Percentiles rank a stretch among this genome's conserved stretches.
These are phyloP conservation scores for Aphanomyces astaci DNA, from an alignment of 352 stramenopile species.

Conservation along the genomic window DNA sequence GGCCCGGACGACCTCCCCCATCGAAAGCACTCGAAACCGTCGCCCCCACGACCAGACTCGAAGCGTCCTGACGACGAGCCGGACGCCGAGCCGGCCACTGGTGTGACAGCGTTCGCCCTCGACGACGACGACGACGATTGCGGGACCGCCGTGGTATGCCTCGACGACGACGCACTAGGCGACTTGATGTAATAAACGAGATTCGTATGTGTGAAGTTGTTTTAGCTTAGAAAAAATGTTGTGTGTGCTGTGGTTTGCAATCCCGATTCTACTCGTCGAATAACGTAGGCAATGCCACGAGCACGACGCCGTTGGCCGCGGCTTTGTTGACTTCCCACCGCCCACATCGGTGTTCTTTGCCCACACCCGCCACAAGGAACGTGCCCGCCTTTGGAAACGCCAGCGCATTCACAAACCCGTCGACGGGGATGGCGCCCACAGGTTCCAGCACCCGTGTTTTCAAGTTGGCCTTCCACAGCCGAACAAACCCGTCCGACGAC, in stretches of 20 bases:
- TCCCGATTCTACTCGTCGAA: slow-evolving; percentile 37
- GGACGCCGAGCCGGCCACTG: neutral
- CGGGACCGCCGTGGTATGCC: neutral
- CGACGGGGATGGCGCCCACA: slow-evolving; percentile 66
- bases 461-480: slow-evolving; percentile 86
- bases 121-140: neutral
- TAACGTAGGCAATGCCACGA: slow-evolving; percentile 71
- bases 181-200: neutral
- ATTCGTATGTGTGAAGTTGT: neutral
- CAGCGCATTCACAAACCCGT: slow-evolving; percentile 64
- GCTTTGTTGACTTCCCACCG: slow-evolving; percentile 84
- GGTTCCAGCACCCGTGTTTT: slow-evolving; percentile 49
- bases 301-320: slow-evolving; percentile 85
- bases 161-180: neutral
- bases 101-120: neutral
- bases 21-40: neutral
- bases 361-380: slow-evolving; percentile 85
- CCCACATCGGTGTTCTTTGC: slow-evolving; percentile 89
- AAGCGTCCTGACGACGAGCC: neutral
- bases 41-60: neutral
- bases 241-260: too few species aligned
- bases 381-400: slow-evolving; percentile 69
- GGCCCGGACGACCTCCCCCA: neutral
- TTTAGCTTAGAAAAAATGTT: neutral
- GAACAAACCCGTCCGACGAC: slow-evolving; percentile 85